Base-by-base conservation (phyloP, 1,284 basidiomycete species). In the Trichosporon sp. region DNA sequence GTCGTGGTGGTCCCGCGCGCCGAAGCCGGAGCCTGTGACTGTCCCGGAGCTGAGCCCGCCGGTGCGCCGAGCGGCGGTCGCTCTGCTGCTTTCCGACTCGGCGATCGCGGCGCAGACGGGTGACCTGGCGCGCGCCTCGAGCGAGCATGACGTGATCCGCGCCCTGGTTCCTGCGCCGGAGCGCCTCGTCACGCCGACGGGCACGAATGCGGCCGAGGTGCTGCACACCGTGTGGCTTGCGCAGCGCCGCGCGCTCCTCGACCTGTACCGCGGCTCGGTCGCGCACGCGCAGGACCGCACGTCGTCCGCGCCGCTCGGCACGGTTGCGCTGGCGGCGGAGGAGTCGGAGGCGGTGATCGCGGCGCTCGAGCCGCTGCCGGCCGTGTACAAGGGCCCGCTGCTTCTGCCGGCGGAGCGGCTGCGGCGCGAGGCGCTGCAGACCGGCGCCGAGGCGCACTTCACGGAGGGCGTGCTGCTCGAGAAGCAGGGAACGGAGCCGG, bases 71-170 rank as follows among this genome's bases (percentile, higher is more conserved):
- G 88, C 88, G 18, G 81, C 91, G 51, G 85, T 88, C 0, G 87
- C 88, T 8, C 85, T 88, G 15, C 84, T 93, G 1, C 86, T 91
- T 7, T 90, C 91, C 9, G 81, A 90, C 34, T 92, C 91, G 18
- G 89, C 90, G 1, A 89, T 90, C 74, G 68, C 74, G 18, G 90
- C 92, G 11, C 88, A 86, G 15, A 84, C 87, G 0, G 89, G 88
- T 6, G 92, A 93, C 7, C 87, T 98, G 64, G 85, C 93, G 58
- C 84, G 94, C 70, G 95, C 96, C 31, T 93, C 92, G 89, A 90
- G 93, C 81, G 89, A 96, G 80, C 91, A 90, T 74, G 84, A 87
- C 73, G 85, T 85, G 60, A 92, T 95, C 23, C 89, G 97, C 75
- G 87, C 95, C 75, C 87, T 96, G 72, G 92, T 96, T 91, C 42